Conservation (phyloP, 2,329 filamentous ascomycete species). For the Paraphaeosphaeria sporulosa region DNA sequence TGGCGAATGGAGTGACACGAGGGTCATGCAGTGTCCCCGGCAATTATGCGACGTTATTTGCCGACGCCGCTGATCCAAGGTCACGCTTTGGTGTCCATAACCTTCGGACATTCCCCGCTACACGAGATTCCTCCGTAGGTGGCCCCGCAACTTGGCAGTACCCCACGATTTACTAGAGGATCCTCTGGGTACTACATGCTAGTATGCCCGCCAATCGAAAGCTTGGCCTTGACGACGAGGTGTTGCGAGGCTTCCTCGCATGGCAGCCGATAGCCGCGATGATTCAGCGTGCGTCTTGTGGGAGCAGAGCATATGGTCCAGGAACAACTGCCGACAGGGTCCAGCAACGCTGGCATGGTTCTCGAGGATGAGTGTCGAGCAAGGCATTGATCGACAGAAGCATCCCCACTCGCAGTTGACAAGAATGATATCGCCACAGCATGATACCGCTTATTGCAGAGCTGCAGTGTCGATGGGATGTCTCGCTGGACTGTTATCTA, state of each 20-base stretch:
- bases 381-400: constrained; percentile 2
- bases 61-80: constrained; percentile 12
- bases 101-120: neutral
- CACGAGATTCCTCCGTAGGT: neutral
- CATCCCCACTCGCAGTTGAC: constrained; percentile 1
- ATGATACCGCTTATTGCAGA: constrained; percentile 6
- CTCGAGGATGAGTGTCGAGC: neutral
- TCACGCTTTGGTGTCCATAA: constrained; percentile 12
- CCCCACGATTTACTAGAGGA: constrained; percentile 16
- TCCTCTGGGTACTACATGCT: neutral
- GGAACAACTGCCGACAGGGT: constrained; percentile 3
- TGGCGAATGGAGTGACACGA: constrained; percentile 8
- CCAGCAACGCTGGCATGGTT: neutral
- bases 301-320: neutral
- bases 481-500: constrained; percentile 1
- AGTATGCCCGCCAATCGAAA: constrained; percentile 11
- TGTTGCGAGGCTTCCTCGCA: neutral
- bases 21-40: constrained; percentile 11
- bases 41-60: constrained; percentile 13
- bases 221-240: constrained; percentile 8
- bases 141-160: constrained; percentile 21
- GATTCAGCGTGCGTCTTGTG: constrained; percentile 3
- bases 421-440: neutral
- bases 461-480: neutral
- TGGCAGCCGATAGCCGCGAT: neutral